Base-by-base conservation (phyloP, 1,284 basidiomycete species). In the Ceratobasidium sp. region DNA sequence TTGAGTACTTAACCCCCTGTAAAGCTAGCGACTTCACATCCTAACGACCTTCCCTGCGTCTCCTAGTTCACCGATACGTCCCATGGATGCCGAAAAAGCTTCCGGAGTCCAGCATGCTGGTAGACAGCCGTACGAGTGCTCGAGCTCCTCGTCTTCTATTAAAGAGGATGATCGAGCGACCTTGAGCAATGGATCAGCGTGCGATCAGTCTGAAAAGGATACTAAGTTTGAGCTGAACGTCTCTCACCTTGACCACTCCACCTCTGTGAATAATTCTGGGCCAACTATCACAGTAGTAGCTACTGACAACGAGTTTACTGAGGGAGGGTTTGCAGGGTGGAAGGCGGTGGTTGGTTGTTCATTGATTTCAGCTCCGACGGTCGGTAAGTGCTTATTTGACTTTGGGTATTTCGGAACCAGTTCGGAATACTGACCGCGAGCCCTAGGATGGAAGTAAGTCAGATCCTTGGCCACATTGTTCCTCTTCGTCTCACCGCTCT, bases 311-410 rank as follows among this genome's bases (percentile, higher is more conserved):
- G 51, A n/a, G 9, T 72, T 72, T 44, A 28, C 46, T 33, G 70
- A 72, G n/a, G 56, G 70, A n/a, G 70, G 70, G 9, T 49, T 72
- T 42, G 55, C 46, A 42, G 70, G 70, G 26, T 72, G 70, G 70
- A 72, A 61, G 39, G 56, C 44, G 15, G 42, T 72, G 5, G 40
- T 61, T 6, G 70, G 70, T 18, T 72, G 70, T 46, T 55, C 70
- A 4, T 44, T 61, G 26, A 61, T 72, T 23, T 55, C 70, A 2
- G 70, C 53, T 15, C 70, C 70, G 9, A 46, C 70, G 5, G 42
- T 61, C 23, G 70, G 70, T 61, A 23, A 28, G 70, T 68, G 26
- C 23, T 12, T 26, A 26, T 51, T 18, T 33, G 28, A 20, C 42
- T 26, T 44, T 33, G 33, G 33, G 33, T 33, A 4, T 33, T 33